These are phyloP conservation scores for Metarhizium album DNA, from an alignment of 2,329 filamentous ascomycete genomes.

Conservation along the genomic window DNA sequence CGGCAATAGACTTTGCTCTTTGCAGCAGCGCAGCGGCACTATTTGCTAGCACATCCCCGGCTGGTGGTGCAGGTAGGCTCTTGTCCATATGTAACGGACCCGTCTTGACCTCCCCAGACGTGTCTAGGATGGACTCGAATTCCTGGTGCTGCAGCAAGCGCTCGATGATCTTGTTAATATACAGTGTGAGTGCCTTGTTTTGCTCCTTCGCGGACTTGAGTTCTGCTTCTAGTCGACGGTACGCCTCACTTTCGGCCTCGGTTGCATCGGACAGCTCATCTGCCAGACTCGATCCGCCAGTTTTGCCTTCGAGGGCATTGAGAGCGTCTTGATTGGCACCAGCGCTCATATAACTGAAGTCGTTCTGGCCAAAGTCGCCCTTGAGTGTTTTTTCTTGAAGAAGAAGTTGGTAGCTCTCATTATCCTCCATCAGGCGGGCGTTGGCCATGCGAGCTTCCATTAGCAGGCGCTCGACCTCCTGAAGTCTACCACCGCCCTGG, in stretches of 20 bases:
- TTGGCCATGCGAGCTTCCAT: slow-evolving; percentile 94
- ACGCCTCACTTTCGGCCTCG: slow-evolving; percentile 48
- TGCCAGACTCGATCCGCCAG: slow-evolving; percentile 53
- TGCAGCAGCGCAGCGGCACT: slow-evolving; percentile 41
- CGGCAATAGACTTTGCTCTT: slow-evolving; percentile 50
- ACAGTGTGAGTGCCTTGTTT: slow-evolving; percentile 93
- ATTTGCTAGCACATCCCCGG: slow-evolving; percentile 21
- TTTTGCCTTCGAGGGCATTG: slow-evolving; percentile 49
- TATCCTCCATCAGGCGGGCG: slow-evolving; percentile 93
- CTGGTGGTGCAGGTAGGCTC: slow-evolving; percentile 65
- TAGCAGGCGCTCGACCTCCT: slow-evolving; percentile 81
- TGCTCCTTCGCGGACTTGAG: slow-evolving; percentile 75
- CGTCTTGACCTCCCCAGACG: slow-evolving; percentile 47
- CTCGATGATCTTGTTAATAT: slow-evolving; percentile 99
- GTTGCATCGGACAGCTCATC: slow-evolving; percentile 72
- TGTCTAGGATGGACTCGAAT: slow-evolving; percentile 86
- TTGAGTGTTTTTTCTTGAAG: slow-evolving; percentile 92
- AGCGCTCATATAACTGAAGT: slow-evolving; percentile 59
- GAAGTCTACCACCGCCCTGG: slow-evolving; percentile 73
- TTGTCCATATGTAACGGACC: slow-evolving; percentile 53
- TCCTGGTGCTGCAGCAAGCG: slow-evolving; percentile 88
- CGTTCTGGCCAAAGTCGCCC: slow-evolving; percentile 76
- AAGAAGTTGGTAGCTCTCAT: slow-evolving; percentile 93
- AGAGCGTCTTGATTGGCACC: slow-evolving; percentile 54
- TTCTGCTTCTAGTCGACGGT: slow-evolving; percentile 66